Percentiles rank a stretch among this genome's conserved stretches.
Conservation (phyloP, 805 yeast species). For the Sugiyamaella floridensis region DNA sequence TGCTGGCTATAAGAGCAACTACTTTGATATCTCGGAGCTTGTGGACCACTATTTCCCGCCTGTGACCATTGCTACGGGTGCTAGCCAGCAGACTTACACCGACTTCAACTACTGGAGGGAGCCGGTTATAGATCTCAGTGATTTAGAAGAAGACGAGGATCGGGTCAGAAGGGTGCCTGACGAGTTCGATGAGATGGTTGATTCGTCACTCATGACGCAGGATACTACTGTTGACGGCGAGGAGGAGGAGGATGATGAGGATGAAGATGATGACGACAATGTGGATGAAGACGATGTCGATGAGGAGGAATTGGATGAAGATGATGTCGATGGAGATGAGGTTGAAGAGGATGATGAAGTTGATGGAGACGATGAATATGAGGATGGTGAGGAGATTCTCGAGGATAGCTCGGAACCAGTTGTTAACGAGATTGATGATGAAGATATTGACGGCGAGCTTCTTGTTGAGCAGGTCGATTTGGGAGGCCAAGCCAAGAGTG, state of each 20-base stretch:
- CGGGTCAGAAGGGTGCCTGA: constrained; percentile 7
- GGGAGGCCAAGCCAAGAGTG: neutral
- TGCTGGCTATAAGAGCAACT: constrained; percentile 86
- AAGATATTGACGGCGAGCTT: constrained; percentile 1
- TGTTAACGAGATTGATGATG: constrained; percentile 7
- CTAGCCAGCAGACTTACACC: constrained; percentile 54
- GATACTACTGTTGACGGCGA: constrained; percentile 28
- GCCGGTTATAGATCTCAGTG: constrained; percentile 50
- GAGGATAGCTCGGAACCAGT: constrained; percentile 4
- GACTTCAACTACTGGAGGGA: constrained; percentile 93
- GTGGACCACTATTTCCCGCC: constrained; percentile 98
- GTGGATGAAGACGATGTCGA: constrained; percentile 14
- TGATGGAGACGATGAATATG: constrained; percentile 7
- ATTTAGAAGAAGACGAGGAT: constrained; percentile 22
- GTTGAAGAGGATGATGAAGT: constrained; percentile 15
- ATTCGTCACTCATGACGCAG: no score
- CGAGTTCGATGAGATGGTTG: no score
- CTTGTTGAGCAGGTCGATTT: neutral
- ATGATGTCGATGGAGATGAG: constrained; percentile 15
- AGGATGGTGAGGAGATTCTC: neutral
- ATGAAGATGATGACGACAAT: constrained; percentile 25
- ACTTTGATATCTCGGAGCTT: constrained; percentile 81
- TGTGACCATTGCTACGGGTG: constrained; percentile 36
- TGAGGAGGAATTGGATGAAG: constrained; percentile 16
- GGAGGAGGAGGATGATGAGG: constrained; percentile 29